Evolutionary conservation across 192 early-diverging fungal species (phyloP).

Genomic region (Chytriomyces hyalinus): DNA sequence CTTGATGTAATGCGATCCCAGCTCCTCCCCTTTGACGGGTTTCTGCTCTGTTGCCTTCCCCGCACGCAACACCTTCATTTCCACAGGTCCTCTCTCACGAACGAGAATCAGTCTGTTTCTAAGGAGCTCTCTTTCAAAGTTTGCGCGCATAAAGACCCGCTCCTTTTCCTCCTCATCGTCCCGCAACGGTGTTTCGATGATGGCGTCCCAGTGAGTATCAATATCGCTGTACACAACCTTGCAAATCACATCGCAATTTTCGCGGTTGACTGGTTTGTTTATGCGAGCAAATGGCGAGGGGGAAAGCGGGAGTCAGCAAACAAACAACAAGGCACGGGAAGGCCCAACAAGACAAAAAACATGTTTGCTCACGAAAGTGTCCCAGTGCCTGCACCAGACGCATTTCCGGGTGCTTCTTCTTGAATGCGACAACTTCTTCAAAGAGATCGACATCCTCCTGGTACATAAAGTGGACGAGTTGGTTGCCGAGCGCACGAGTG

Average conservation of each 20-base stretch:
- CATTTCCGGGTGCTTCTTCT: constrained; percentile 1
- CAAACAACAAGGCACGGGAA: neutral
- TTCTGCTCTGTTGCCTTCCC: neutral
- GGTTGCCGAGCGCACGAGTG: neutral
- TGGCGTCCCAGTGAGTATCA: constrained; percentile 46
- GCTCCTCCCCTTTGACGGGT: neutral
- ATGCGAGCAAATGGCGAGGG: neutral
- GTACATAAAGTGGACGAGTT: constrained; percentile 33
- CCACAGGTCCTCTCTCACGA: constrained; percentile 31
- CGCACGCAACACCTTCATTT: neutral
- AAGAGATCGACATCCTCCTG: constrained; percentile 28
- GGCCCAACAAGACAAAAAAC: neutral
- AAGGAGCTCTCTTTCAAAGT: constrained; percentile 43
- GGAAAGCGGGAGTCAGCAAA: neutral
- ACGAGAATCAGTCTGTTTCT: constrained; percentile 40
- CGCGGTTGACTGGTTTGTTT: neutral
- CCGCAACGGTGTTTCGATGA: constrained; percentile 19
- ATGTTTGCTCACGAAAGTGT: constrained; percentile 15
- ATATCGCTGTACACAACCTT: constrained; percentile 42
- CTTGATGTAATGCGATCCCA: constrained; percentile 34
- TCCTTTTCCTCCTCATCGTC: constrained; percentile 15
- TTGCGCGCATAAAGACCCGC: neutral
- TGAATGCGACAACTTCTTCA: constrained; percentile 25
- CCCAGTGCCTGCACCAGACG: neutral
- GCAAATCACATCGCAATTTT: constrained; percentile 41